phyloP scores from a whole-genome alignment of 768 basidiomycete genomes.

The Guyanaporus albipodus region DNA sequence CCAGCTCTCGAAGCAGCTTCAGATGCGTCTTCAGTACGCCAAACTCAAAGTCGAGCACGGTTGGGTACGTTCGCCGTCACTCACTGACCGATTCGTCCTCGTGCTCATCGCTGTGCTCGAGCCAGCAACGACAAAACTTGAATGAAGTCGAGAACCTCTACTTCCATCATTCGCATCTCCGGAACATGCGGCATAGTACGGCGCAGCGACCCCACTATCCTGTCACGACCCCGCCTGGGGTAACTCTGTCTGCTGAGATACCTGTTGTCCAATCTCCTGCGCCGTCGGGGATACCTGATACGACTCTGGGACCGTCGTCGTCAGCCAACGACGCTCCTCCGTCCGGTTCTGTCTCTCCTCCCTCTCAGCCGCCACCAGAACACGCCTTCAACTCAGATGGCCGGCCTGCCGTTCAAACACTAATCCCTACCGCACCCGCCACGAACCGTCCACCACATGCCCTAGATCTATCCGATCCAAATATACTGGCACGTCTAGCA shows the following conservation, averaged over 20 bases:
- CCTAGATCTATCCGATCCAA: constrained; percentile 24
- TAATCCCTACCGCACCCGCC: not conserved
- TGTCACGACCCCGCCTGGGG: not conserved
- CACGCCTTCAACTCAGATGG: not conserved
- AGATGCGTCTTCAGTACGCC: constrained; percentile 73
- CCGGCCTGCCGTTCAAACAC: not conserved
- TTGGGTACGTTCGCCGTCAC: constrained; percentile 46
- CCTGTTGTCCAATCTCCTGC: constrained; percentile 9
- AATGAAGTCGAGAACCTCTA: constrained; percentile 83
- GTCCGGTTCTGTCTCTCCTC: constrained; percentile 1
- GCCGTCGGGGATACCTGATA: constrained; percentile 13
- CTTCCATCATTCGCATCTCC: constrained; percentile 65
- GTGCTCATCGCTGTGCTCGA: constrained; percentile 1
- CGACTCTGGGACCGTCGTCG: constrained; percentile 9
- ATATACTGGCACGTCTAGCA: constrained; percentile 20
- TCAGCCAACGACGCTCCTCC: not conserved
- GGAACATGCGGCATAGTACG: constrained; percentile 23
- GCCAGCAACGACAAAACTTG: constrained; percentile 69
- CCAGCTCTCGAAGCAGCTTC: constrained; percentile 68
- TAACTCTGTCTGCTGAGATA: constrained; percentile 5
- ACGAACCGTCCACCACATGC: constrained; percentile 1
- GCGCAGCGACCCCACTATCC: constrained; percentile 17
- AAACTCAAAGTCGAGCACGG: constrained; percentile 77
- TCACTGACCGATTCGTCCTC: not conserved
- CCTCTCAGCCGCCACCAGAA: constrained; percentile 7